phyloP scores from a whole-genome alignment of 345 rosid species.

The Brassica rapa region DNA sequence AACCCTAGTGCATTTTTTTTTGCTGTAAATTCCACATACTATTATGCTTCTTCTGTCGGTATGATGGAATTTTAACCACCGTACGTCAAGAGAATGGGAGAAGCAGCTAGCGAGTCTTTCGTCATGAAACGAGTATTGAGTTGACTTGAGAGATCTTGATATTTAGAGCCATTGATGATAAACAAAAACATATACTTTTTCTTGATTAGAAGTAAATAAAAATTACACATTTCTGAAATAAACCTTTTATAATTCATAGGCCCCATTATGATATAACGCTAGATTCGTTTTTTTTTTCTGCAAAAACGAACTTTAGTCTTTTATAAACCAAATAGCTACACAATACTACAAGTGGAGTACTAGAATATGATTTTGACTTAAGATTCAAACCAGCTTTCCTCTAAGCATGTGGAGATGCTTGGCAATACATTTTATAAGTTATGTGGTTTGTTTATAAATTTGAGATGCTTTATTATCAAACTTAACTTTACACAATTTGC shows the following conservation, averaged over 20 bases:
- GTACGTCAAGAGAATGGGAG: conserved; percentile 36
- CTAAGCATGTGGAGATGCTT: background rate
- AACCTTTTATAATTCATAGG: background rate
- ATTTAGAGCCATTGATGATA: background rate
- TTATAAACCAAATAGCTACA: background rate
- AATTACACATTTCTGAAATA: background rate
- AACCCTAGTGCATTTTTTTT: background rate
- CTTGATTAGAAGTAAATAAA: background rate
- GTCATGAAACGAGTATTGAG: conserved; percentile 8
- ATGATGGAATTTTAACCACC: conserved; percentile 18
- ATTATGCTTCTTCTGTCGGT: background rate
- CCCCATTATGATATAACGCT: background rate
- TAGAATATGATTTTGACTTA: background rate
- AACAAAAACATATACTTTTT: background rate
- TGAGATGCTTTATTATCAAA: background rate
- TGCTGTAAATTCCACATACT: background rate
- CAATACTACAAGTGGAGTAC: background rate
- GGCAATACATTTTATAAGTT: background rate
- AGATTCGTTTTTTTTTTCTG: background rate
- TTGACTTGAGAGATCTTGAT: conserved; percentile 20
- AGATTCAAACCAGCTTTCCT: background rate
- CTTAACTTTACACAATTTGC: background rate
- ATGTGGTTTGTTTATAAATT: background rate
- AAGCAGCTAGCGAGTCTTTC: conserved; percentile 5
- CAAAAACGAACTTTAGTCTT: background rate